Percentiles rank a stretch among this genome's conserved stretches.
phyloP scores from a whole-genome alignment of 495 filamentous ascomycete species.

The Penicillium antarcticum region DNA sequence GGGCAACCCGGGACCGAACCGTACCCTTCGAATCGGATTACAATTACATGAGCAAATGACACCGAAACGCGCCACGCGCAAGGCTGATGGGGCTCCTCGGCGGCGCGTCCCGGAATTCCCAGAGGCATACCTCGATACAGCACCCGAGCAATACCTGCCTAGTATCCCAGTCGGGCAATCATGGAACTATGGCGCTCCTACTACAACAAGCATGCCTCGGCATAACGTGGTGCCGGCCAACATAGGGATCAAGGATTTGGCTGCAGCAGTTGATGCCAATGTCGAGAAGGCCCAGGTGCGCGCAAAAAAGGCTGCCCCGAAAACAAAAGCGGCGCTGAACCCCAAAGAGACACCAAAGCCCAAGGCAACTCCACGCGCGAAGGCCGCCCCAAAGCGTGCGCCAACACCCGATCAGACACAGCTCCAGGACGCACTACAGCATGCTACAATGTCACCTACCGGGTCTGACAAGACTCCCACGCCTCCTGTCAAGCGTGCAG shows the following conservation, averaged over 20 bases:
- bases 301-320: neutral
- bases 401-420: slow-evolving; percentile 44
- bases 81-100: slow-evolving; percentile 1
- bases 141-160: slow-evolving; percentile 16
- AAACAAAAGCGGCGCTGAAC: neutral
- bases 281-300: slow-evolving; percentile 25
- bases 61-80: slow-evolving; percentile 20
- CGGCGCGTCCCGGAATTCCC: neutral
- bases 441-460: slow-evolving; percentile 24
- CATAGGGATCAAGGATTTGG: slow-evolving; percentile 22
- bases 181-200: slow-evolving; percentile 33
- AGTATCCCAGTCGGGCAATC: slow-evolving; percentile 29
- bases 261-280: slow-evolving; percentile 21
- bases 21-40: neutral
- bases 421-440: slow-evolving; percentile 29
- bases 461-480: slow-evolving; percentile 35
- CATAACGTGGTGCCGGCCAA: slow-evolving; percentile 15
- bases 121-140: slow-evolving; percentile 8
- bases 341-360: neutral
- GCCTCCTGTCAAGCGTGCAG: slow-evolving; percentile 34
- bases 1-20: neutral
- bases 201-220: slow-evolving; percentile 25
- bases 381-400: slow-evolving; percentile 20
- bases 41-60: slow-evolving; percentile 16
- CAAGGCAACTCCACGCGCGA: neutral